Base-by-base conservation (phyloP, 1,139 yeast genomes). In the Pichia terricola region DNA sequence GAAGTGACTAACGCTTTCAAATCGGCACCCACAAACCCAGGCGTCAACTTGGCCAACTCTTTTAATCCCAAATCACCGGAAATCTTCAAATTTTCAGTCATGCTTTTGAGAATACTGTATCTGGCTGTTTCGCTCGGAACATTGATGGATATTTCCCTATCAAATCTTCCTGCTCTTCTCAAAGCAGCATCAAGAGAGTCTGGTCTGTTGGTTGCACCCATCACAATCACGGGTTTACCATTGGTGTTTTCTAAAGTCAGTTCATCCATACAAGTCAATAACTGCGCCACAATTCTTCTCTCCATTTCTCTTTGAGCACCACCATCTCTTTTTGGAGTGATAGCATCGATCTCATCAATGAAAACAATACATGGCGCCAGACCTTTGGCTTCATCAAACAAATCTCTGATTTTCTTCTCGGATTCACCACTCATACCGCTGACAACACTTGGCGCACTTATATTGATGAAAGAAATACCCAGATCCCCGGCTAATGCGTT, bases 351-450 rank as follows among this genome's bases (percentile, higher is more conserved):
- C 62, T 89, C 96, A 64, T 91, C 99, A 62, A 91, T 81, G 58
- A 91, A 91, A 44, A 91, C 75, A 36, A 91, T 67, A 62, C 97
- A 89, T 3, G 98, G 98, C 1, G 98, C 98, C 46, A 88, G 61
- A 6, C 74, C 57, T 57, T 82, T 84, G 3, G 98, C 98, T 59
- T 94, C 98, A 38, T 88, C 96, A 57, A 91, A 91, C 36, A 91
- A 70, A 50, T 91, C 98, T 50, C 98, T 71, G 22, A 91, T 71
- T 60, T 89, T 89, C 68, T 91, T 91, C 61, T 94, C 98, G 47
- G 94, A 81, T 63, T 91, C 99, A 39, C 98, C 98, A n/a, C 96
- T 86, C 98, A 91, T 91, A n/a, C 99, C 98, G 47, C 96, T 85
- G 0, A 91, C 97, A 5, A 94, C 87, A 1, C 96, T 84, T 1